phyloP scores from a whole-genome alignment of 768 basidiomycete species.

The Tubosaeta brunneosetosa region DNA sequence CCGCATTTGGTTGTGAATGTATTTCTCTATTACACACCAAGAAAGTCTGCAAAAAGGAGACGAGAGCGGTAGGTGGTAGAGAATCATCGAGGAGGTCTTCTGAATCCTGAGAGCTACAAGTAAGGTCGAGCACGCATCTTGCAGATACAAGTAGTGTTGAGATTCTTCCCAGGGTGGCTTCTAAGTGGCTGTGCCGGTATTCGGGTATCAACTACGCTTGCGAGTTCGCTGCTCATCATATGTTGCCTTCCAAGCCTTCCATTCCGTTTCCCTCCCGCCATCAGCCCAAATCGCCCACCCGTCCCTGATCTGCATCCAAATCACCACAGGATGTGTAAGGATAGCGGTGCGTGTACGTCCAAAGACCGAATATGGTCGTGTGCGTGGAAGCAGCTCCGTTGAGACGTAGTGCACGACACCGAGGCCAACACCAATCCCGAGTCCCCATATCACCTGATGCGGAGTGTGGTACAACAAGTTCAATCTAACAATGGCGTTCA shows the following conservation, averaged over 20 bases:
- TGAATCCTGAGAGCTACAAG: no score
- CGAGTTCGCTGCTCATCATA: constrained; percentile 43
- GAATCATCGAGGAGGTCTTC: no score
- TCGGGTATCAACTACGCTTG: background rate
- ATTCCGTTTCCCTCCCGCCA: constrained; percentile 71
- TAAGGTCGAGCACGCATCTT: no score
- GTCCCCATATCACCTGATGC: constrained; percentile 73
- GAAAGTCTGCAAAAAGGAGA: no score
- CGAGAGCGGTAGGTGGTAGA: no score
- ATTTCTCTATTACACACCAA: no score
- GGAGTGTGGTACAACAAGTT: constrained; percentile 69
- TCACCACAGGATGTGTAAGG: constrained; percentile 52
- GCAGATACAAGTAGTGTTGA: no score
- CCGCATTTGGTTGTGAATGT: no score
- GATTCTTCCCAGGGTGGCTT: no score
- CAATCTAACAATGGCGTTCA: constrained; percentile 39
- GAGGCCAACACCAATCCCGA: constrained; percentile 54
- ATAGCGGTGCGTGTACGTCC: constrained; percentile 46
- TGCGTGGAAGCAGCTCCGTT: constrained; percentile 54
- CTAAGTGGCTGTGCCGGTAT: no score
- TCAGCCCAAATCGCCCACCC: constrained; percentile 81
- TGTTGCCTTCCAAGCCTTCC: constrained; percentile 57
- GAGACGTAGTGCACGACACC: constrained; percentile 53
- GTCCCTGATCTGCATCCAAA: constrained; percentile 70
- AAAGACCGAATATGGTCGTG: constrained; percentile 48